Base-by-base conservation (phyloP, 2,329 filamentous ascomycete species). In the Penicillium oxalicum region DNA sequence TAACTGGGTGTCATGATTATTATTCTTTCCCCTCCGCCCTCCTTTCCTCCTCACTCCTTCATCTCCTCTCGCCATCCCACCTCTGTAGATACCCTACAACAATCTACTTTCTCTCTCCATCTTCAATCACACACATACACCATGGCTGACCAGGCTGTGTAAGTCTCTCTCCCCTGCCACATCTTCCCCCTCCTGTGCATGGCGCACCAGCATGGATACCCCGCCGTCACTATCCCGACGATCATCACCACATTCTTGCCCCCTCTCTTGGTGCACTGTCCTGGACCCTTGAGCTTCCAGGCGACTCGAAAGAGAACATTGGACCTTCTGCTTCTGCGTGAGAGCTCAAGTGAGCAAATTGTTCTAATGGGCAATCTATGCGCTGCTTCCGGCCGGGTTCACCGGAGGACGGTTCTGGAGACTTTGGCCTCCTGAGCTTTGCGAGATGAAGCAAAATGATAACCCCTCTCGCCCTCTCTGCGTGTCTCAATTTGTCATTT, bases 81-180 rank as follows among this genome's bases (percentile, higher is more conserved):
- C 51, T 48, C 45, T 44, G 36, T 49, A 45, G 47, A 49, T 48
- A 48, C 54, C 53, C 40, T 38, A 43, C 51, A 45, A 35, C 55
- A 47, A 45, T 54, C 45, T 66, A 62, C 55, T 38, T 39, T 40
- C 38, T 32, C 40, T 43, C 29, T 34, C 37, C 42, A 45, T 49
- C 48, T 50, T 48, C 48, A 49, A 50, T 50, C 46, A 44, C n/a
- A 44, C 18, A 18, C 18, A 18, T 2, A 18, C 63, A 70, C 61
- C 57, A 74, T 73, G 71, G 66, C 69, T 58, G 67, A 69, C 50
- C 59, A 72, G 55, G 71, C 70, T 68, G 68, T 72, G 71, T 73
- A 67, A 73, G 71, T 73, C 25, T 25, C 27, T 26, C 37, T 41
- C 32, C 39, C 36, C 47, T 18, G 6, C 33, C 37, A 44, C 12